These are phyloP conservation scores for Beta lomatogona DNA, from an alignment of 179 eudicot species.

Conservation along the genomic window DNA sequence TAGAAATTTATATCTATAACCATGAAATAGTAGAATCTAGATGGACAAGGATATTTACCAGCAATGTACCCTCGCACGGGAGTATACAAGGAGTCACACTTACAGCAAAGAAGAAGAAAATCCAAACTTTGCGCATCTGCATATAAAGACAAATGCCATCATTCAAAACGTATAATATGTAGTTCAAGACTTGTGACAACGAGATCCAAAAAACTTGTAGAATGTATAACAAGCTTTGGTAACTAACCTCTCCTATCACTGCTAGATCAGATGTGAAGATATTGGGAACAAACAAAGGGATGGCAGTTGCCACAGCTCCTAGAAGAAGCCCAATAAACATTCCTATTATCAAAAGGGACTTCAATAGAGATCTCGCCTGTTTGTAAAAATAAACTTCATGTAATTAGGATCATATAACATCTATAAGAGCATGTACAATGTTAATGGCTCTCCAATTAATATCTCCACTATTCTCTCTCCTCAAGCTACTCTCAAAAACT, in stretches of 20 bases:
- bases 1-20: not conserved
- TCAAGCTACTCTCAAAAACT: no score
- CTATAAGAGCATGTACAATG: no score
- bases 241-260: constrained; percentile 72
- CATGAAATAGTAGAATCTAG: not conserved
- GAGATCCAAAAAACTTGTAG: not conserved
- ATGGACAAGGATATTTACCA: constrained; percentile 52
- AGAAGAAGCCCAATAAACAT: constrained; percentile 58
- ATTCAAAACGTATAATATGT: not conserved
- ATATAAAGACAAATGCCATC: constrained; percentile 17
- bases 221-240: not conserved
- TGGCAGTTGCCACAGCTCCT: constrained; percentile 62
- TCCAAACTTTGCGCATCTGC: constrained; percentile 88
- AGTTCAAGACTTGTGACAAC: not conserved
- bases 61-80: constrained; percentile 91
- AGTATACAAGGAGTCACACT: constrained; percentile 75
- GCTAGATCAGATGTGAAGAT: constrained; percentile 73
- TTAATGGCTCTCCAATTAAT: no score
- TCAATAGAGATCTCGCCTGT: constrained; percentile 76
- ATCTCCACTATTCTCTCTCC: no score
- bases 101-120: constrained; percentile 76
- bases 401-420: not conserved
- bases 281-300: constrained; percentile 75
- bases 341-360: constrained; percentile 85
- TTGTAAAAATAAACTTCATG: constrained; percentile 14